Evolutionary conservation across 257 asterid species (phyloP), one percentile per base, ranked within the genome.

Genomic region (Gentiana dahurica): DNA sequence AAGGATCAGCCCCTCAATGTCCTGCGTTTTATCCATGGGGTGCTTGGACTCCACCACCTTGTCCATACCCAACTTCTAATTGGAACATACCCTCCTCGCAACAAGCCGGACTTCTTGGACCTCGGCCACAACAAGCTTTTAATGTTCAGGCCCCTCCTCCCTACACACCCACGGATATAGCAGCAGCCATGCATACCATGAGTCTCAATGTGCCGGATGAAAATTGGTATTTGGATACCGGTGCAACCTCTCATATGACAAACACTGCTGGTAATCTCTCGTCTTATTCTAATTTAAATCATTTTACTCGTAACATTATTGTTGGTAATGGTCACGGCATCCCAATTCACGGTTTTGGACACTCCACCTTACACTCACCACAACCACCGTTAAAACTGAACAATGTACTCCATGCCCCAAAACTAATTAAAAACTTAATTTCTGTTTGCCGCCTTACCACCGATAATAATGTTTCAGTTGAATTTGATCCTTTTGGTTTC

Each of bases 131-230:
- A n/a, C 2, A 50, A 9, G 44, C 44, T 7, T 7, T 3, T 7
- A 7, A 3, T 39, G 44, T 7, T 3, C 6, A 4, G 4, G 44
- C 44, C 44, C 6, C 44, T 4, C 7, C 44, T 39, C n/a, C n/a
- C 1, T 3, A 39, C 44, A 39, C 53, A 2, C 33, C 66, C 1
- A 53, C 67, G 0, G 54, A 63, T 39, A 53, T 63, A 32, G 67
- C 52, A 12, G 3, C 44, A 24, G 61, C 61, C 2, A 63, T 63
- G 60, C 45, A 63, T 15, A 63, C 67, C 5, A 3, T 63, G 39
- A 12, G 34, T 6, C 51, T 54, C 1, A 1, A 41, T 5, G 46
- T 33, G 4, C 61, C 67, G 0, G 44, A 39, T 15, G 11, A 12
- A 12, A 49, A 49, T 49, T 49, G 33, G 53, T 49, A 49, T 12